Percentiles rank a stretch among this genome's conserved stretches.
phyloP scores from a whole-genome alignment of 2,329 filamentous ascomycete genomes.

The Fusarium nodosum region DNA sequence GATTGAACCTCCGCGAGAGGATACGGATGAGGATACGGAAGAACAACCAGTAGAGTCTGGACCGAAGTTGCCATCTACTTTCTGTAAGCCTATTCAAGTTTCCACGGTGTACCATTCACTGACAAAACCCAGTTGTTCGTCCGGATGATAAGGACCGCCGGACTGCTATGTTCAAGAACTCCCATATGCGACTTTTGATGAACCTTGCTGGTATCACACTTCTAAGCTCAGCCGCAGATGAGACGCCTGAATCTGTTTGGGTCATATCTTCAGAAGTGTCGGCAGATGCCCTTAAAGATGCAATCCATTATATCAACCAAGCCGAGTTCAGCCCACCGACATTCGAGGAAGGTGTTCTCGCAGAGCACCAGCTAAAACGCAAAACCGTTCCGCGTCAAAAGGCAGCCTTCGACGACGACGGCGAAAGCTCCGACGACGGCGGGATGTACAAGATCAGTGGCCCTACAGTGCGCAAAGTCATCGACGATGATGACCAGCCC shows the following conservation, averaged over 20 bases:
- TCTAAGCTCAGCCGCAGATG: constrained; percentile 67
- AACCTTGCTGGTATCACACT: constrained; percentile 78
- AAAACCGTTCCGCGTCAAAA: constrained; percentile 70
- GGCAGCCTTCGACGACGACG: constrained; percentile 78
- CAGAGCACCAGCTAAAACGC: constrained; percentile 83
- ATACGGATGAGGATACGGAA: constrained; percentile 53
- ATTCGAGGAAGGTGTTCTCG: constrained; percentile 80
- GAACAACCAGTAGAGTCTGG: constrained; percentile 48
- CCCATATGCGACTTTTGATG: constrained; percentile 87
- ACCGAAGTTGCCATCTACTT: constrained; percentile 51
- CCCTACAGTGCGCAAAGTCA: constrained; percentile 68
- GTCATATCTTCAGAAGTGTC: constrained; percentile 76
- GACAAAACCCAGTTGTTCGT: constrained; percentile 64
- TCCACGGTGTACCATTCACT: constrained; percentile 39
- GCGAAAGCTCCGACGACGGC: constrained; percentile 66
- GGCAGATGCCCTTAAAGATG: constrained; percentile 75
- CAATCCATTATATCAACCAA: constrained; percentile 79
- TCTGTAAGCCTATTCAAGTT: constrained; percentile 50
- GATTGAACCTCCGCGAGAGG: constrained; percentile 53
- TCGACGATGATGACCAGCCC: constrained; percentile 70
- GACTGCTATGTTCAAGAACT: constrained; percentile 88
- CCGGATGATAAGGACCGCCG: constrained; percentile 76
- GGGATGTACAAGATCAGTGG: constrained; percentile 79
- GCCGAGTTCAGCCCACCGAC: constrained; percentile 82
- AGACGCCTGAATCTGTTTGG: constrained; percentile 84